Evolutionary conservation across 2,329 filamentous ascomycete species (phyloP), one percentile per base, ranked within the genome.

Genomic region (Ceratocystis colombiana): DNA sequence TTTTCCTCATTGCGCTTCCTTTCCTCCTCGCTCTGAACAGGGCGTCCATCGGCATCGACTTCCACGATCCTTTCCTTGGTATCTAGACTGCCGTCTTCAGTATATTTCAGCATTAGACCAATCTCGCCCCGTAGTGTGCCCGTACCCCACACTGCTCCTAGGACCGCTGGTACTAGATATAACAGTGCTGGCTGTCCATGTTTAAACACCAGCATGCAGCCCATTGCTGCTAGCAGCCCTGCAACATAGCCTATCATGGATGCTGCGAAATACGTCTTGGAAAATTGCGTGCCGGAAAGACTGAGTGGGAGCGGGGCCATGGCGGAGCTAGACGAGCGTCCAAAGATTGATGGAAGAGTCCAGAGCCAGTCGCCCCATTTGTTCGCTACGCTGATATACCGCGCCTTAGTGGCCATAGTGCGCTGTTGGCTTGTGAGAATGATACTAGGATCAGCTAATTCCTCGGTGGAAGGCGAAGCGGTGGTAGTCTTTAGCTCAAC

Each of bases 131-230:
- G 83, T 20, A 81, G 73, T 3, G 86, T 70, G 0, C 88, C 93
- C 1, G 88, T 94, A 2, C 85, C 75, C 88, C 90, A 95, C 0
- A 94, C 73, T 1, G 87, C 82, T 1, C 82, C 79, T 4, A 96
- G 77, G 0, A 97, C 90, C 0, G 89, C 87, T 0, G 93, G 93
- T 0, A 97, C 94, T 5, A 99, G 84, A 73, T 97, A 97, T 15
- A 99, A 78, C 41, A 99, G 80, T 6, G 94, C 93, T 0, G 93
- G 93, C 73, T 99, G 93, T 2, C 89, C 90, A 69, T 90, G 90
- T 61, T 87, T 82, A 72, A 85, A 94, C 8, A 90, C 77, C 62
- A 91, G 80, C 76, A 97, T 88, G 71, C 91, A 88, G 0, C 81
- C 77, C 20, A 96, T 76, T 0, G 93, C 96, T 1, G 80, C 78